These are phyloP conservation scores for Chaetothyriales sp. DNA, from an alignment of 2,329 filamentous ascomycete genomes.

Conservation along the genomic window DNA sequence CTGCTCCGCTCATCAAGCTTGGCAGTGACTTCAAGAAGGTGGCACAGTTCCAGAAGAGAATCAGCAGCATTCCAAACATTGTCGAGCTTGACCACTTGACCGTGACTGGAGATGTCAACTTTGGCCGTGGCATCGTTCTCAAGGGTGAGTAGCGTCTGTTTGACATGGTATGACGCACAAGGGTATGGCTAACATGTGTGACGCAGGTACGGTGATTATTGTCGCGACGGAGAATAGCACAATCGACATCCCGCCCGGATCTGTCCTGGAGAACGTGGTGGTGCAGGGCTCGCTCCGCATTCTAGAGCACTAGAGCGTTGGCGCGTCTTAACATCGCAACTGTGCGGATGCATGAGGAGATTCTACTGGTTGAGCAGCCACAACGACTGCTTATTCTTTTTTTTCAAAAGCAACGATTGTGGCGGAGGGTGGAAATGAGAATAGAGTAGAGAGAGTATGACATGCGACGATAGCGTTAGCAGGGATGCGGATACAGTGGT, in stretches of 20 bases:
- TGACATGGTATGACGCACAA: not conserved
- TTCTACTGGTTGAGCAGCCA: not conserved
- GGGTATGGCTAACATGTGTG: conserved; percentile 1
- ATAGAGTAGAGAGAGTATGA: not conserved
- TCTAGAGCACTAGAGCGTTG: conserved; percentile 43
- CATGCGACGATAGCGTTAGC: not conserved
- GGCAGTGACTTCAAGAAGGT: conserved; percentile 99
- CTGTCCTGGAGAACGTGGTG: conserved; percentile 94
- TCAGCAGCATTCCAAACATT: conserved; percentile 36
- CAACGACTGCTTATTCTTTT: not conserved
- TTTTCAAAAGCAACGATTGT: not conserved
- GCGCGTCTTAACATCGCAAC: not conserved
- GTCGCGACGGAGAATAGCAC: conserved; percentile 95
- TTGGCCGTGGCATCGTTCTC: conserved; percentile 84
- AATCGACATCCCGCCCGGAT: conserved; percentile 92
- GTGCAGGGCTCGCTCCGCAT: conserved; percentile 86
- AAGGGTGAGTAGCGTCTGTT: conserved; percentile 45
- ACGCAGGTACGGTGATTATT: conserved; percentile 70
- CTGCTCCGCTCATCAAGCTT: conserved; percentile 95
- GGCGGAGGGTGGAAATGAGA: not conserved
- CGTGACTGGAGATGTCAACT: conserved; percentile 92
- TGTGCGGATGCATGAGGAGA: not conserved
- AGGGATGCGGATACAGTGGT: not conserved
- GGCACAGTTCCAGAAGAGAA: conserved; percentile 49
- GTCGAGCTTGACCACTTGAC: conserved; percentile 58